Evolutionary conservation across 1,284 basidiomycete species (phyloP).

Genomic region (Malassezia brasiliensis): DNA sequence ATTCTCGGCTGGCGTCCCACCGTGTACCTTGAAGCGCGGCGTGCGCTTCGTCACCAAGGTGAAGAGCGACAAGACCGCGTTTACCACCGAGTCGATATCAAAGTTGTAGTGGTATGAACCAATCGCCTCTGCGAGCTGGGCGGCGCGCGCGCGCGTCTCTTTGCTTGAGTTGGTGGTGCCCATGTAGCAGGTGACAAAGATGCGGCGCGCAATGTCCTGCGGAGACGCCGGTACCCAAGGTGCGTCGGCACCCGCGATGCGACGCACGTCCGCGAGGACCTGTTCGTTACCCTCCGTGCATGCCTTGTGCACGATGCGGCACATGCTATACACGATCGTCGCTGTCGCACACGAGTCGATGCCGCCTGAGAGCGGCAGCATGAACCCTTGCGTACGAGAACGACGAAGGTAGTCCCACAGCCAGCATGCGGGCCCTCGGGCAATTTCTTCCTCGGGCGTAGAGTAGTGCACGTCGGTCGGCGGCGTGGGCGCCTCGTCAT

Average conservation of each 20-base stretch:
- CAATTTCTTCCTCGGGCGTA: constrained; percentile 85
- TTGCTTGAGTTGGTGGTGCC: constrained; percentile 86
- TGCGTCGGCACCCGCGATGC: constrained; percentile 72
- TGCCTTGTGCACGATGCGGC: constrained; percentile 71
- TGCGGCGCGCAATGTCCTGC: constrained; percentile 69
- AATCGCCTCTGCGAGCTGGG: constrained; percentile 73
- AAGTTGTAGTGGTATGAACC: constrained; percentile 68
- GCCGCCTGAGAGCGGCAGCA: constrained; percentile 91
- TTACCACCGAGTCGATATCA: constrained; percentile 88
- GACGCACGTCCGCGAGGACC: constrained; percentile 79
- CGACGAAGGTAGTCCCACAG: constrained; percentile 96
- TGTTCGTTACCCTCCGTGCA: constrained; percentile 59
- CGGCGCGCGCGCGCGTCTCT: constrained; percentile 78
- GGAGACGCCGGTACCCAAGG: constrained; percentile 74
- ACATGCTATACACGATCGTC: constrained; percentile 92
- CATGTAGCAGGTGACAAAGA: constrained; percentile 99
- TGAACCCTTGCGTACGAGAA: constrained; percentile 88
- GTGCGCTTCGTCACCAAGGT: constrained; percentile 67
- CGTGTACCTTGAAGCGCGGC: constrained; percentile 78
- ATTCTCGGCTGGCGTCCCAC: constrained; percentile 79
- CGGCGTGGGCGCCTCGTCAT: not conserved
- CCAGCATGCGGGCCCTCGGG: constrained; percentile 97
- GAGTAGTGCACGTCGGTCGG: constrained; percentile 12
- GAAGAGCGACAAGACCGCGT: constrained; percentile 74
- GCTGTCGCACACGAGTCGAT: constrained; percentile 96